Evolutionary conservation across 2,329 filamentous ascomycete species (phyloP).

Genomic region (Gyromitra esculenta): DNA sequence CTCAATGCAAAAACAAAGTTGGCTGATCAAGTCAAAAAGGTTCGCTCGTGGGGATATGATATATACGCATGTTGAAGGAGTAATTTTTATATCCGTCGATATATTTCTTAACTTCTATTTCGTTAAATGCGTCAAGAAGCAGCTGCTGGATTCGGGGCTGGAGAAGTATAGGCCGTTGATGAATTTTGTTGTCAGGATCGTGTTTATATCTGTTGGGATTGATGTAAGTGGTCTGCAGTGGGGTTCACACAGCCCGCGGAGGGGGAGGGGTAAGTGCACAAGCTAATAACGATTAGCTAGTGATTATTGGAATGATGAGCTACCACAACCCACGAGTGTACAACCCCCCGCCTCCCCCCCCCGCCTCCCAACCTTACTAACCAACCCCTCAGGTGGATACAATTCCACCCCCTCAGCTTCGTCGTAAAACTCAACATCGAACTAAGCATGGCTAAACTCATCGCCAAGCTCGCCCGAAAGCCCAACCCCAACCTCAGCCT

Average conservation of each 20-base stretch:
- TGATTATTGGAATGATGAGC: slow-evolving; percentile 64
- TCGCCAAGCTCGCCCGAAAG: slow-evolving; percentile 60
- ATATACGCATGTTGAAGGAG: slow-evolving; percentile 67
- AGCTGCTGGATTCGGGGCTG: slow-evolving; percentile 64
- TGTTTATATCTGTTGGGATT: slow-evolving; percentile 65
- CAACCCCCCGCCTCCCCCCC: slow-evolving; percentile 32
- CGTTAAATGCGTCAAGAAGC: slow-evolving; percentile 63
- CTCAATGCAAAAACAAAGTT: background rate
- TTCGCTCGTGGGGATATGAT: slow-evolving; percentile 63
- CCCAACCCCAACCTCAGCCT: slow-evolving; percentile 49
- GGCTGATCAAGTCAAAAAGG: background rate
- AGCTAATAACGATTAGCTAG: slow-evolving; percentile 50
- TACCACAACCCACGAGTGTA: slow-evolving; percentile 63
- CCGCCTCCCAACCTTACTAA: background rate
- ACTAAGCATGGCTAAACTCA: slow-evolving; percentile 66
- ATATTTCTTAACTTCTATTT: slow-evolving; percentile 67
- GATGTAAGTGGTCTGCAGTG: slow-evolving; percentile 60
- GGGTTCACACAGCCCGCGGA: background rate
- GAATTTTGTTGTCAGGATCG: slow-evolving; percentile 65
- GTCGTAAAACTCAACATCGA: slow-evolving; percentile 66
- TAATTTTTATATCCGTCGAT: slow-evolving; percentile 65
- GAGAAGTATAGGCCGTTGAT: slow-evolving; percentile 66
- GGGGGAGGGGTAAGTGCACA: background rate
- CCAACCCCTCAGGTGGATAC: slow-evolving; percentile 61
- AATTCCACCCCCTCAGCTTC: slow-evolving; percentile 65